Percentiles rank a stretch among this genome's conserved stretches.
These are phyloP conservation scores for Tremellales sp. DNA, from an alignment of 1,284 basidiomycete genomes.

Conservation along the genomic window DNA sequence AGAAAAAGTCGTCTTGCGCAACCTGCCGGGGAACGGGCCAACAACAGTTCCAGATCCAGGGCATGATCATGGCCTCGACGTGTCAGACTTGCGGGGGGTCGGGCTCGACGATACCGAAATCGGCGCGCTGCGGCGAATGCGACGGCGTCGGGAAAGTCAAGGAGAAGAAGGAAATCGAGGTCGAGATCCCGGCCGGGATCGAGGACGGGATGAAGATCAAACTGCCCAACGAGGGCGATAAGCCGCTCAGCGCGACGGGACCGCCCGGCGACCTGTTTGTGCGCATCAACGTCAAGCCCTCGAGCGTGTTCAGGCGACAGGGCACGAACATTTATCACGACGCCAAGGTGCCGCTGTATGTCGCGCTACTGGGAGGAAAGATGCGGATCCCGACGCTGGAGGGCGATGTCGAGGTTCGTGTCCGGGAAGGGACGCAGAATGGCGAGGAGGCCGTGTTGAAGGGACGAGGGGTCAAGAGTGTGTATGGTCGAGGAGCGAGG, in stretches of 20 bases:
- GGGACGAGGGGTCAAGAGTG: constrained; percentile 74
- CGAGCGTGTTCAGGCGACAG: constrained; percentile 83
- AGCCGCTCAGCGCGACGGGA: constrained; percentile 73
- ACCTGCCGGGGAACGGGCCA: constrained; percentile 84
- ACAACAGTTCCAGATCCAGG: constrained; percentile 87
- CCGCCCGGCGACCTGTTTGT: constrained; percentile 81
- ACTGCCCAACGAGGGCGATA: constrained; percentile 79
- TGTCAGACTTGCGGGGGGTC: constrained; percentile 81
- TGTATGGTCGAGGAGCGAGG: constrained; percentile 56
- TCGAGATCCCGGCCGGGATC: constrained; percentile 87
- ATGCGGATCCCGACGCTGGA: constrained; percentile 93
- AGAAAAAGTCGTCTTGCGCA: constrained; percentile 74
- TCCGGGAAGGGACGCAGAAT: constrained; percentile 90
- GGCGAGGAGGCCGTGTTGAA: constrained; percentile 96
- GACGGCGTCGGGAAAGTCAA: constrained; percentile 85
- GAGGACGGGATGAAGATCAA: constrained; percentile 96
- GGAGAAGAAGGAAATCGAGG: constrained; percentile 69
- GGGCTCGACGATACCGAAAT: constrained; percentile 74
- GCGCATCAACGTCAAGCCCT: constrained; percentile 76
- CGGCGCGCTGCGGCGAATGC: constrained; percentile 75
- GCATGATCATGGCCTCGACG: constrained; percentile 96
- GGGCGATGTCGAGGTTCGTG: constrained; percentile 90
- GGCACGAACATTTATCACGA: constrained; percentile 89
- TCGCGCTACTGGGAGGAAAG: constrained; percentile 84
- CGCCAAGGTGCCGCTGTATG: constrained; percentile 86